Conservation (phyloP, 1,284 basidiomycete species). For the Ceratobasidium sp. region DNA sequence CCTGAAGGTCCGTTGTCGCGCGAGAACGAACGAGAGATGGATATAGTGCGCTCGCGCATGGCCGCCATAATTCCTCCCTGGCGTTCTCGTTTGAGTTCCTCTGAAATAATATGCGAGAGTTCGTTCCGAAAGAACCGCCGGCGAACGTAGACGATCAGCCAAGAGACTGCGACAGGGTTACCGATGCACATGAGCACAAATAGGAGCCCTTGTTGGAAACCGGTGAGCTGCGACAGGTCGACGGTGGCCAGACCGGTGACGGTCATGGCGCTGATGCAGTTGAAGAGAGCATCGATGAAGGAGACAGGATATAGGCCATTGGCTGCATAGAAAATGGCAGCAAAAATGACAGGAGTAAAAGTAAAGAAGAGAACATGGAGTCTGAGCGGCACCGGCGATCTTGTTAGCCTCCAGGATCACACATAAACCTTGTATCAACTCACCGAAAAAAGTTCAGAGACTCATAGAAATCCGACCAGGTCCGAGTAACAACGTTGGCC, state of each 20-base stretch:
- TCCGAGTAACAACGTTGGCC: slow-evolving; percentile 26
- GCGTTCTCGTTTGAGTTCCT: slow-evolving; percentile 53
- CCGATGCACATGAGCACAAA: slow-evolving; percentile 79
- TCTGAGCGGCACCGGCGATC: not conserved
- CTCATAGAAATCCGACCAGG: slow-evolving; percentile 22
- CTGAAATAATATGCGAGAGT: slow-evolving; percentile 74
- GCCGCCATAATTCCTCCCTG: slow-evolving; percentile 29
- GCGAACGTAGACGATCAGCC: slow-evolving; percentile 75
- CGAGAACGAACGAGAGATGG: slow-evolving; percentile 23
- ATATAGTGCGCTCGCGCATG: slow-evolving; percentile 20
- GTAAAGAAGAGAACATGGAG: slow-evolving; percentile 62
- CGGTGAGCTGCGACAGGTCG: slow-evolving; percentile 76
- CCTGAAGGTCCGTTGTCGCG: slow-evolving; percentile 1
- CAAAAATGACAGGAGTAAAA: slow-evolving; percentile 77
- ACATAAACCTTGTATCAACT: slow-evolving; percentile 48
- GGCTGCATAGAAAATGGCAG: slow-evolving; percentile 76
- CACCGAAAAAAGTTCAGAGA: slow-evolving; percentile 78
- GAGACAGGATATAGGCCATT: slow-evolving; percentile 70
- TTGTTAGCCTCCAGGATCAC: slow-evolving; percentile 1
- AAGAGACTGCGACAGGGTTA: slow-evolving; percentile 73
- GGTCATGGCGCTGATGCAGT: slow-evolving; percentile 79
- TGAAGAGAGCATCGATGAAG: slow-evolving; percentile 81
- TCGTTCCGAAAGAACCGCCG: slow-evolving; percentile 72
- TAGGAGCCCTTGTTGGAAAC: slow-evolving; percentile 79
- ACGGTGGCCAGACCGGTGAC: slow-evolving; percentile 81